Evolutionary conservation across 169 alveolate species (phyloP).

Genomic region (Plasmodium yoelii): DNA sequence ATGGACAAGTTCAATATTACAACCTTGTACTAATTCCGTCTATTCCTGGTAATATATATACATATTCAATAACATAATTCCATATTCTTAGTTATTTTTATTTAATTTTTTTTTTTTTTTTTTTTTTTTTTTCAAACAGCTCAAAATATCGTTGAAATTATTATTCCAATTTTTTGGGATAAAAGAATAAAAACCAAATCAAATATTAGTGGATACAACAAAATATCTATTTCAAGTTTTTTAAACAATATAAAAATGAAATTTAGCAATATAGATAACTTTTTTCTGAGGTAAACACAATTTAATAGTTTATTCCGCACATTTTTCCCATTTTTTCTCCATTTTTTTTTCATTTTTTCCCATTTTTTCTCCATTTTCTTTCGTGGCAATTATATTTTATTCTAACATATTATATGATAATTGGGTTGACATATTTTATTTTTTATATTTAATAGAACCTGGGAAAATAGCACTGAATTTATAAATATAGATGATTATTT

Average conservation of each 20-base stretch:
- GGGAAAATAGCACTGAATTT: slow-evolving; percentile 32
- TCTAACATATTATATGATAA: too few relatives aligned
- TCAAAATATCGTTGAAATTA: slow-evolving; percentile 23
- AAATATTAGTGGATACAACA: slow-evolving; percentile 18
- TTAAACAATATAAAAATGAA: slow-evolving; percentile 24
- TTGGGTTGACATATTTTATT: not conserved
- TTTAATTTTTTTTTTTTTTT: not conserved
- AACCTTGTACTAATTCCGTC: slow-evolving; percentile 63
- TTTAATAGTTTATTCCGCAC: not conserved
- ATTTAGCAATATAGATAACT: slow-evolving; percentile 24
- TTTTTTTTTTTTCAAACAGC: not conserved
- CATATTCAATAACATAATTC: not conserved
- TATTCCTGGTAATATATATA: slow-evolving; percentile 21
- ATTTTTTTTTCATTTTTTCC: not conserved
- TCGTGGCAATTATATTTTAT: too few relatives aligned
- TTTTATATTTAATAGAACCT: slow-evolving; percentile 10
- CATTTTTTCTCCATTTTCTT: too few relatives aligned
- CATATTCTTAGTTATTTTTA: not conserved
- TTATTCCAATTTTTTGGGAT: slow-evolving; percentile 69
- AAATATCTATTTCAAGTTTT: slow-evolving; percentile 29
- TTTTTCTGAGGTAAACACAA: slow-evolving; percentile 28
- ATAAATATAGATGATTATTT: slow-evolving; percentile 50
- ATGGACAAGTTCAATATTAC: slow-evolving; percentile 13
- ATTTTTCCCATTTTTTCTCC: not conserved
- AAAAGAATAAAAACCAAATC: slow-evolving; percentile 8